Evolutionary conservation across 805 yeast species (phyloP), one percentile per base, ranked within the genome.

Genomic region (Cyberlindnera xishuangbannaensis): DNA sequence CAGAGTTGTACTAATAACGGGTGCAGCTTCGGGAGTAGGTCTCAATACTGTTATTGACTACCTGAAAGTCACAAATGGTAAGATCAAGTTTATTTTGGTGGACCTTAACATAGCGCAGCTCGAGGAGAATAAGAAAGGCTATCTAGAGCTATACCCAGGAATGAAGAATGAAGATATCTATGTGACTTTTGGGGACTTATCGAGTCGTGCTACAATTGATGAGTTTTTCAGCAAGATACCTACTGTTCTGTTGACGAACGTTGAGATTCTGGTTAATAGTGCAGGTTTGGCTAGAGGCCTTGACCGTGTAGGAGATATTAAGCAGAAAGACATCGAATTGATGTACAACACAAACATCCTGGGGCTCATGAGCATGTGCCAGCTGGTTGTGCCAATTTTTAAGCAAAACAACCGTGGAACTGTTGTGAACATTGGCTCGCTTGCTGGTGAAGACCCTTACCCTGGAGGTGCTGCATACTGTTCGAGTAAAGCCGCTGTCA

Each of bases 11-110:
- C 70, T 88, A 18, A 80, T 88, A 48, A 85, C 97, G 13, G 97
- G 97, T 39, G 97, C 97, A 7, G 83, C 95, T 20, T 77, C 95
- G 6, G 97, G 97, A 30, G 90, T 88, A 50, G 97, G 97, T 6
- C 76, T 75, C 43, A 90, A 92, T 37, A 85, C 95, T 12, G 96
- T 96, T 12, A 62, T 66, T 34, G 95, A 87, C 55, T 76, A 84
- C 45, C 86, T 95, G 17, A 74, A 45, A 14, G 79, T 81, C 11
- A 69, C 88, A 18, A 64, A 73, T 30, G 95, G 95, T 13, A 56
- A 75, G 12, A 57, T 81, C 51, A 78, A 79, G 51, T 68, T 85
- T 46, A 67, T 85, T 39, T 67, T 85, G 18, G 69, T 86, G 6
- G 95, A 95, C 15, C 73, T 95, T 57, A 76, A 95, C 56, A 45